Conservation (phyloP, 2,329 filamentous ascomycete species). For the Penicillium palitans region DNA sequence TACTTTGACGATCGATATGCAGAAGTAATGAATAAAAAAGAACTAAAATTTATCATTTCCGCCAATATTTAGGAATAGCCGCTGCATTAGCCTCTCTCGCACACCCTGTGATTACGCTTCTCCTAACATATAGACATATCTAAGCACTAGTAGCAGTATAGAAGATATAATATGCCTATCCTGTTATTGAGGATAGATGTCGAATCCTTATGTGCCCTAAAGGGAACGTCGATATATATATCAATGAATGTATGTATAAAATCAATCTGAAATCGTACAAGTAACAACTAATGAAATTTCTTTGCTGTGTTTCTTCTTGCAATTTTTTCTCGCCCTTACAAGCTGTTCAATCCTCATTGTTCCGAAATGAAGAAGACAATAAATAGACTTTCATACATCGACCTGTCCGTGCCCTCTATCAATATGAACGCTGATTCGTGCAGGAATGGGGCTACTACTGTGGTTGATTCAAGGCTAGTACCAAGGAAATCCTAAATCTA, state of each 20-base stretch:
- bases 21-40: conserved; percentile 11
- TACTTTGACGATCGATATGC: conserved; percentile 23
- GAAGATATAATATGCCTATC: not conserved
- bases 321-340: no score
- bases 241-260: no score
- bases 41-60: not conserved
- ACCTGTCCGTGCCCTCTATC: not conserved
- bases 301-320: not conserved
- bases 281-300: not conserved
- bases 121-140: not conserved
- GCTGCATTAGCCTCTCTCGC: not conserved
- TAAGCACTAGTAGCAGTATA: not conserved
- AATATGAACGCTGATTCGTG: not conserved
- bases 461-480: not conserved
- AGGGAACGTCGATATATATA: not conserved
- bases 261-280: no score
- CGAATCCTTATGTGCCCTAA: not conserved
- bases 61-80: not conserved
- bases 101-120: not conserved
- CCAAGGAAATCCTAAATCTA: no score
- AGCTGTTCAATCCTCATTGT: not conserved
- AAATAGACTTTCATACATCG: not conserved
- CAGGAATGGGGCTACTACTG: no score
- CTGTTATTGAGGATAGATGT: not conserved
- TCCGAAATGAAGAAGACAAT: no score